These are phyloP conservation scores for Zasmidium cellare DNA, from an alignment of 2,329 filamentous ascomycete genomes.

Conservation along the genomic window DNA sequence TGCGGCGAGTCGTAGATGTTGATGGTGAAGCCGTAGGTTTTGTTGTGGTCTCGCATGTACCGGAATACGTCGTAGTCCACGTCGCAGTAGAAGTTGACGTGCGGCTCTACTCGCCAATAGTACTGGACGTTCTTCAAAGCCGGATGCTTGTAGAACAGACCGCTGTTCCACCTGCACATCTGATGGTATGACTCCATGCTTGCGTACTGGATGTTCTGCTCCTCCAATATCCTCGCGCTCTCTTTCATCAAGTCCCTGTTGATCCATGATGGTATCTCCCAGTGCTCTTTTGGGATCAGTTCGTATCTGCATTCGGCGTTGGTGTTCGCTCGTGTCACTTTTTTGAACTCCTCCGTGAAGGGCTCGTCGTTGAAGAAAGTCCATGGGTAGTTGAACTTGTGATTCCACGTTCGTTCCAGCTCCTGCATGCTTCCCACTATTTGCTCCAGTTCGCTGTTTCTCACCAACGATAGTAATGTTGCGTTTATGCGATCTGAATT, in stretches of 20 bases:
- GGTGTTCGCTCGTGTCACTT: conserved; percentile 73
- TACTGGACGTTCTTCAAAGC: conserved; percentile 79
- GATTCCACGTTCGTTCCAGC: conserved; percentile 92
- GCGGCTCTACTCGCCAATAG: conserved; percentile 98
- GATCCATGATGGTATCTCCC: conserved; percentile 90
- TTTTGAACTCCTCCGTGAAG: conserved; percentile 92
- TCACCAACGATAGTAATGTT: conserved; percentile 85
- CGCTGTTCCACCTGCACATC: conserved; percentile 99
- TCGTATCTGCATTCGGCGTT: conserved; percentile 89
- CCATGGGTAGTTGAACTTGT: conserved; percentile 99
- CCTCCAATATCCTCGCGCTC: conserved; percentile 77
- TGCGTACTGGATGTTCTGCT: conserved; percentile 88
- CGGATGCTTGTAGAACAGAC: conserved; percentile 95
- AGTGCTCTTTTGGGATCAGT: conserved; percentile 90
- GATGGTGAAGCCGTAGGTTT: conserved; percentile 98
- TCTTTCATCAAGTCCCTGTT: conserved; percentile 82
- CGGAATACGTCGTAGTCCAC: conserved; percentile 98
- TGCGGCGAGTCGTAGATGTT: conserved; percentile 91
- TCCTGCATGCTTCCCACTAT: conserved; percentile 89
- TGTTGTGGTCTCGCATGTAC: conserved; percentile 97
- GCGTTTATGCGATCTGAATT: conserved; percentile 87
- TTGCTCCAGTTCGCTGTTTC: conserved; percentile 82
- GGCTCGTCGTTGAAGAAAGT: conserved; percentile 98
- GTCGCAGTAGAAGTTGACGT: conserved; percentile 99
- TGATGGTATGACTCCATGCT: conserved; percentile 90